A percentile compares a stretch with the other conserved stretches of the same genome.
phyloP scores from a whole-genome alignment of 805 yeast species.

The Kuraishia molischiana region DNA sequence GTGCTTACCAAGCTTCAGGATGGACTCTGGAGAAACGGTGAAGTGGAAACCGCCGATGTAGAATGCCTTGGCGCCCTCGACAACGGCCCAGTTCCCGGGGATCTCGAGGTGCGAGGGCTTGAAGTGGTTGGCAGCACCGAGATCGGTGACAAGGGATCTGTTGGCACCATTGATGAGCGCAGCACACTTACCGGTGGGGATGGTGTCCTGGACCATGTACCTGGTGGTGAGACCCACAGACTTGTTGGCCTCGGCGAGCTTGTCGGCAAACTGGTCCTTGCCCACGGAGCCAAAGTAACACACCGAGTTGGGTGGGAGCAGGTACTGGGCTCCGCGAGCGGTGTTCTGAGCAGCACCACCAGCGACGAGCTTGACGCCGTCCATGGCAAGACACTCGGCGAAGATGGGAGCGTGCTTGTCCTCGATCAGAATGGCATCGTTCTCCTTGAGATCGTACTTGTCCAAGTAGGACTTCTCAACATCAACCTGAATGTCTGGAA shows the following conservation, averaged over 20 bases:
- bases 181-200: slow-evolving; percentile 96
- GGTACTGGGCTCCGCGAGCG: slow-evolving; percentile 96
- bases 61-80: slow-evolving; percentile 70
- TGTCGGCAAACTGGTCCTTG: slow-evolving; percentile 77
- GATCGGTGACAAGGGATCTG: slow-evolving; percentile 92
- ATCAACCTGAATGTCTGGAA: slow-evolving; percentile 64
- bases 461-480: slow-evolving; percentile 58
- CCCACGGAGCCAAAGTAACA: slow-evolving; percentile 96
- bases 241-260: slow-evolving; percentile 72
- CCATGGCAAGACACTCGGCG: slow-evolving; percentile 59
- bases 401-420: slow-evolving; percentile 80
- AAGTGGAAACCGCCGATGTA: slow-evolving; percentile 99
- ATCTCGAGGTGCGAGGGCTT: slow-evolving; percentile 77
- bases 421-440: slow-evolving; percentile 86
- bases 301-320: slow-evolving; percentile 73
- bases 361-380: slow-evolving; percentile 67
- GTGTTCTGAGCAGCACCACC: slow-evolving; percentile 99
- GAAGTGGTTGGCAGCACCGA: slow-evolving; percentile 98
- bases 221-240: slow-evolving; percentile 81
- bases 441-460: slow-evolving; percentile 77
- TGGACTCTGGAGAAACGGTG: slow-evolving; percentile 96
- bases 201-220: slow-evolving; percentile 69
- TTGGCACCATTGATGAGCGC: slow-evolving; percentile 76
- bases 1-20: slow-evolving; percentile 80
- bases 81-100: slow-evolving; percentile 83